Evolutionary conservation across 805 yeast genomes (phyloP).

Genomic region (Candida methanosorbosa): DNA sequence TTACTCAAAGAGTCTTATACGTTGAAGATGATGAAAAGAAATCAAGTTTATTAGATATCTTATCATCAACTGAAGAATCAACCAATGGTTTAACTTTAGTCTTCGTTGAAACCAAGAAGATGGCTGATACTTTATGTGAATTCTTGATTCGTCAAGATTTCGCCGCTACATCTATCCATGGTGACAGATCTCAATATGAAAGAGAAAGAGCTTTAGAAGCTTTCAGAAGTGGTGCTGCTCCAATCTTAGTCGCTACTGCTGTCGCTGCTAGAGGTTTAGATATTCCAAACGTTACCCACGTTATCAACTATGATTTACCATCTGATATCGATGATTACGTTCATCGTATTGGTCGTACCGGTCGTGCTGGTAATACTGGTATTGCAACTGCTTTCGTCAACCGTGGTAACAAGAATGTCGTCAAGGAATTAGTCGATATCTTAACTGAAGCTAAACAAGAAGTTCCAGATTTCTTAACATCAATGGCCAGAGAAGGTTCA

Average conservation of each 20-base stretch:
- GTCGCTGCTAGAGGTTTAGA: slow-evolving; percentile 99
- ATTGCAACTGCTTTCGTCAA: slow-evolving; percentile 97
- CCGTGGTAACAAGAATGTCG: slow-evolving; percentile 87
- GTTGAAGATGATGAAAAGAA: slow-evolving; percentile 93
- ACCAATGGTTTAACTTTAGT: slow-evolving; percentile 76
- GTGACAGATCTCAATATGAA: slow-evolving; percentile 97
- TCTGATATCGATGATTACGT: slow-evolving; percentile 97
- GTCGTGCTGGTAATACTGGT: slow-evolving; percentile 99
- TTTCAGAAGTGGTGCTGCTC: slow-evolving; percentile 87
- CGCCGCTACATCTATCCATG: slow-evolving; percentile 98
- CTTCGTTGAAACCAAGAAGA: slow-evolving; percentile 96
- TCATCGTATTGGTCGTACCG: slow-evolving; percentile 99
- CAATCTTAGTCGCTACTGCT: slow-evolving; percentile 96
- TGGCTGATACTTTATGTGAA: slow-evolving; percentile 95
- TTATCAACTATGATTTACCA: slow-evolving; percentile 95
- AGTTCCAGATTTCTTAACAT: slow-evolving; percentile 80
- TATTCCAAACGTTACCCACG: slow-evolving; percentile 98
- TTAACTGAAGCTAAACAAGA: slow-evolving; percentile 96
- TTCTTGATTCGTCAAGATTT: slow-evolving; percentile 80
- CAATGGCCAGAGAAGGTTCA: slow-evolving; percentile 69
- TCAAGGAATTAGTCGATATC: slow-evolving; percentile 78
- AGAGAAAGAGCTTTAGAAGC: slow-evolving; percentile 96
- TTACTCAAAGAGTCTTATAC: slow-evolving; percentile 85
- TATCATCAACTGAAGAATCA: slow-evolving; percentile 60
- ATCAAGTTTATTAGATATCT: slow-evolving; percentile 80